Percentiles rank a stretch among this genome's conserved stretches.
Conservation (phyloP, 805 yeast species). For the Wickerhamomyces xylosicus region DNA sequence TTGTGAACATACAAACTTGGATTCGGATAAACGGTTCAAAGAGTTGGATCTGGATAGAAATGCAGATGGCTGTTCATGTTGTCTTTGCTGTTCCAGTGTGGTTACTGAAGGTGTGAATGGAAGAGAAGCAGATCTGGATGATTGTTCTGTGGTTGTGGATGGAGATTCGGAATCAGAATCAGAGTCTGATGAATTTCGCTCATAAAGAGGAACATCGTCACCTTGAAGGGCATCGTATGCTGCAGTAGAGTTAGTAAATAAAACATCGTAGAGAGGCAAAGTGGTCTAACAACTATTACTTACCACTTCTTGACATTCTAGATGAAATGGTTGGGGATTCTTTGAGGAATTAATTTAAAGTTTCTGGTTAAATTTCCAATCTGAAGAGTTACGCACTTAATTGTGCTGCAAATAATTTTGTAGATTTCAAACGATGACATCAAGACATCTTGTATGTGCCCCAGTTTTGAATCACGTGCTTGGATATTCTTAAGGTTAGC, state of each 20-base stretch:
- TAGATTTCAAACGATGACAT: no score
- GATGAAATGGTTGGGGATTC: no score
- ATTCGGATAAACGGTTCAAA: conserved; percentile 4
- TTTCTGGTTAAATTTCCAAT: no score
- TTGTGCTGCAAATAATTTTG: no score
- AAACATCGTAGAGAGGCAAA: no score
- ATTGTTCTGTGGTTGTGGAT: background rate
- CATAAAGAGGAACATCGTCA: conserved; percentile 11
- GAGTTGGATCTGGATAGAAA: background rate
- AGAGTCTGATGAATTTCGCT: conserved; percentile 15
- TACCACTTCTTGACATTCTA: background rate
- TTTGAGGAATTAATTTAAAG: no score
- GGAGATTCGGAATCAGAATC: conserved; percentile 3
- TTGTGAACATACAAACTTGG: conserved; percentile 22
- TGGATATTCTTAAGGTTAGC: no score
- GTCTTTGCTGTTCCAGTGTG: conserved; percentile 1
- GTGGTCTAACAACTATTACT: background rate
- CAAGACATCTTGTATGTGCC: no score
- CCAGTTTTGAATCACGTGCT: no score
- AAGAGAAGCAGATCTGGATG: conserved; percentile 1
- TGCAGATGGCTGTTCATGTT: background rate
- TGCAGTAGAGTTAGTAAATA: conserved; percentile 2
- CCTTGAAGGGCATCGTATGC: conserved; percentile 16
- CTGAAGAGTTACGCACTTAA: no score
- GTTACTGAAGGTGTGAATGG: background rate